These are phyloP conservation scores for Phyllosticta citriasiana DNA, from an alignment of 2,329 filamentous ascomycete species.

Conservation along the genomic window DNA sequence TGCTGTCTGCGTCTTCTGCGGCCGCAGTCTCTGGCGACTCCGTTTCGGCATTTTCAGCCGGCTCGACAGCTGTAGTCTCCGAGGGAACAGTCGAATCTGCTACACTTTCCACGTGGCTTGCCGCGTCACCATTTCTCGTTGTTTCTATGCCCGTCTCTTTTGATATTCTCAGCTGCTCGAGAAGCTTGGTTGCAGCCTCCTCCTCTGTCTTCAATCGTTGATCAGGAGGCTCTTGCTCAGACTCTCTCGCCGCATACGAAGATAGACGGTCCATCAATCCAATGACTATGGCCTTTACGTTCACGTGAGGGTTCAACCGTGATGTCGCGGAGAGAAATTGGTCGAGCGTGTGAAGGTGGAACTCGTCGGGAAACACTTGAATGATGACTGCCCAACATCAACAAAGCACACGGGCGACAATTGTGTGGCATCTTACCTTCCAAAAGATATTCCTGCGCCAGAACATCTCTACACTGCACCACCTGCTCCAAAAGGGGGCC, in stretches of 20 bases:
- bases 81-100: slow-evolving; percentile 20
- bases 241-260: slow-evolving; percentile 85
- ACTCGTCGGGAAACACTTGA: slow-evolving; percentile 97
- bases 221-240: slow-evolving; percentile 58
- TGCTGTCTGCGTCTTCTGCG: slow-evolving; percentile 30
- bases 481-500: slow-evolving; percentile 89
- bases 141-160: slow-evolving; percentile 40
- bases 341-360: slow-evolving; percentile 92
- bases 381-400: slow-evolving; percentile 64
- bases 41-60: slow-evolving; percentile 24
- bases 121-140: slow-evolving; percentile 8
- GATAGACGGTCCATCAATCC: slow-evolving; percentile 95
- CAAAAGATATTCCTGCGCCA: slow-evolving; percentile 93
- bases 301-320: slow-evolving; percentile 88
- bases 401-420: slow-evolving; percentile 6
- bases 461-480: slow-evolving; percentile 91
- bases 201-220: slow-evolving; percentile 71
- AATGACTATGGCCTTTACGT: slow-evolving; percentile 96
- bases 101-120: slow-evolving; percentile 17
- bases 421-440: slow-evolving; percentile 46
- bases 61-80: slow-evolving; percentile 18
- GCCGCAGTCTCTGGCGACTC: slow-evolving; percentile 21
- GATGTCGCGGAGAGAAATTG: slow-evolving; percentile 90
- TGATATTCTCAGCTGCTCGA: slow-evolving; percentile 66
- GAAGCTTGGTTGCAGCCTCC: slow-evolving; percentile 65